phyloP scores from a whole-genome alignment of 1,284 basidiomycete genomes.

The Puccinia polysora region DNA sequence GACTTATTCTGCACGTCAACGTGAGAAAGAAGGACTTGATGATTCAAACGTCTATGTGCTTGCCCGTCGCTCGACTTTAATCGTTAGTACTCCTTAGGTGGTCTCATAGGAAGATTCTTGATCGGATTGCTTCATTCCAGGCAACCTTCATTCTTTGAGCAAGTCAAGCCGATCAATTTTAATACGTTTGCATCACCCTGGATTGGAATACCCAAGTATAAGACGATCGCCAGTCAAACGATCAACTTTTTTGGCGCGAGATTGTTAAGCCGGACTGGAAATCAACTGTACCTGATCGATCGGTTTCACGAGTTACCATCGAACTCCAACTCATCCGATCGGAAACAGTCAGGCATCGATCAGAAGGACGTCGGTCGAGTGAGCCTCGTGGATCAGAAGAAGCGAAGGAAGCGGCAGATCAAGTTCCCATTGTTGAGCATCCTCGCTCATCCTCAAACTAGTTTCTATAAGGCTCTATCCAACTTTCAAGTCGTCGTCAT shows the following conservation, averaged over 20 bases:
- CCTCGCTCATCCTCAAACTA: slow-evolving; percentile 76
- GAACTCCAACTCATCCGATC: neutral
- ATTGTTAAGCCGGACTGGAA: slow-evolving; percentile 75
- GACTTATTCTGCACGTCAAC: neutral
- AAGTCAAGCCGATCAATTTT: slow-evolving; percentile 68
- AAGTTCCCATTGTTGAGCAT: slow-evolving; percentile 70
- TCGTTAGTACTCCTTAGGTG: slow-evolving; percentile 69
- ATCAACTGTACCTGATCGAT: slow-evolving; percentile 72
- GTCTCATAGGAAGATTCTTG: slow-evolving; percentile 70
- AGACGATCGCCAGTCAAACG: slow-evolving; percentile 63
- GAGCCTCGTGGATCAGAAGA: too few relatives aligned
- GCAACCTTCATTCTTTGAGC: slow-evolving; percentile 62
- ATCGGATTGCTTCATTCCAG: slow-evolving; percentile 67
- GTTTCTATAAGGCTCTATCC: slow-evolving; percentile 71
- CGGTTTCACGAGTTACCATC: slow-evolving; percentile 59
- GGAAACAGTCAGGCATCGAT: slow-evolving; percentile 50
- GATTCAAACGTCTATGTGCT: neutral
- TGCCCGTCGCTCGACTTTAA: neutral
- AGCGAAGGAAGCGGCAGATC: too few relatives aligned
- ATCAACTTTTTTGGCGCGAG: slow-evolving; percentile 65
- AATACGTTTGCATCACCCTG: slow-evolving; percentile 77
- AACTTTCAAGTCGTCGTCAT: slow-evolving; percentile 68
- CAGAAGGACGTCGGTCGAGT: too few relatives aligned
- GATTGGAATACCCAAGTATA: slow-evolving; percentile 58
- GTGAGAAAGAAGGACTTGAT: neutral